phyloP scores from a whole-genome alignment of 768 basidiomycete species.

The Tulasnella sp. region DNA sequence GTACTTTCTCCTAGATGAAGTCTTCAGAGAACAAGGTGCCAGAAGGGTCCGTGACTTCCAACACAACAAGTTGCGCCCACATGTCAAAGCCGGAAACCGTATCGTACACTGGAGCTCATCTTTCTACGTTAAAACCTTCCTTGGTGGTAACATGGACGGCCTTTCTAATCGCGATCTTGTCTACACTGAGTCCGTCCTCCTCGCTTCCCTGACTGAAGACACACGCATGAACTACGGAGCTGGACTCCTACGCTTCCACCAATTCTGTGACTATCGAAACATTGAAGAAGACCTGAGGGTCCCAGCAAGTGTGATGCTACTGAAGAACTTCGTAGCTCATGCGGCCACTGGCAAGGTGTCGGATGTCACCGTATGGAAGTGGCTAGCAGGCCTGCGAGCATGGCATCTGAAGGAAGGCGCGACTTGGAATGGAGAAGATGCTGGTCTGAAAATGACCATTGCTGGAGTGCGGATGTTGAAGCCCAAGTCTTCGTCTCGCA shows the following conservation, averaged over 20 bases:
- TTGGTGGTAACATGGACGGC: too few relatives aligned
- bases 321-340: conserved; percentile 26
- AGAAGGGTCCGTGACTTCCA: too few relatives aligned
- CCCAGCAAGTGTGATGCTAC: conserved; percentile 26
- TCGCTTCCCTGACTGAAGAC: background rate
- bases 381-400: conserved; percentile 29
- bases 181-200: background rate
- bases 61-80: too few relatives aligned
- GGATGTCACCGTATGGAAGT: conserved; percentile 24
- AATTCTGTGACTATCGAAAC: conserved; percentile 30
- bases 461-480: conserved; percentile 22
- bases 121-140: too few relatives aligned
- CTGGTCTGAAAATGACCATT: conserved; percentile 17
- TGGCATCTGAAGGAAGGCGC: conserved; percentile 33
- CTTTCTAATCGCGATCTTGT: too few relatives aligned
- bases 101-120: too few relatives aligned
- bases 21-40: too few relatives aligned
- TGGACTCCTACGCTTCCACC: conserved; percentile 28
- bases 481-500: conserved; percentile 17
- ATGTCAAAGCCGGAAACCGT: too few relatives aligned
- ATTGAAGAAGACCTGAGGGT: conserved; percentile 28
- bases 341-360: conserved; percentile 9
- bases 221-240: conserved; percentile 24
- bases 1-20: too few relatives aligned
- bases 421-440: conserved; percentile 27